These are phyloP conservation scores for Melastoma candidum DNA, from an alignment of 441 rosid genomes.

Conservation along the genomic window DNA sequence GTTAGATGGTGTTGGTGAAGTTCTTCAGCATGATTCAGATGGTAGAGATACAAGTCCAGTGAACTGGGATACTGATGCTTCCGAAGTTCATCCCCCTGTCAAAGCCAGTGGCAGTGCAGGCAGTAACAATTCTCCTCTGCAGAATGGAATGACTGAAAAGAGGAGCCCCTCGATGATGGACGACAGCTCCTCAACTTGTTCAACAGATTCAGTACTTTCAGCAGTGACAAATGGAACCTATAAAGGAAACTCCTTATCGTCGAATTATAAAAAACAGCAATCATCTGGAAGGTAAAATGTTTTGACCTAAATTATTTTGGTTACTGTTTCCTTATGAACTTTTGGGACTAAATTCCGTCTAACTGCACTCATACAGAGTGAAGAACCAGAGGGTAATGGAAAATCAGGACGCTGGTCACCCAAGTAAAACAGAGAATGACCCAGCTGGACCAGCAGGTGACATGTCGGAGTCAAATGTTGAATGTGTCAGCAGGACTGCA, in stretches of 20 bases:
- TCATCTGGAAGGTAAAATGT: conserved; percentile 55
- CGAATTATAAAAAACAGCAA: conserved; percentile 39
- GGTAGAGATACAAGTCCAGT: conserved; percentile 65
- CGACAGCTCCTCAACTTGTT: conserved; percentile 97
- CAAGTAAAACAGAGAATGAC: conserved; percentile 41
- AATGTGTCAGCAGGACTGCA: conserved; percentile 26
- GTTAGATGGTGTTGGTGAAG: conserved; percentile 52
- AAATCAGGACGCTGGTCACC: conserved; percentile 33
- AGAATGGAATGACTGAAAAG: conserved; percentile 53
- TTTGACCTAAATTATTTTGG: neutral
- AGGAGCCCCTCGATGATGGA: conserved; percentile 50
- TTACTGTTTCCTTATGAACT: neutral
- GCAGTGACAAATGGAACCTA: conserved; percentile 50
- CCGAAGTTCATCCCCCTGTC: conserved; percentile 56
- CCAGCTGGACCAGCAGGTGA: conserved; percentile 36
- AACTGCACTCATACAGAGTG: conserved; percentile 35
- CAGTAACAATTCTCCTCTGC: conserved; percentile 42
- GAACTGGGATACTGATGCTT: conserved; percentile 77
- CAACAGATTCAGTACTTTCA: conserved; percentile 84
- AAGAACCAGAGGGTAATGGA: conserved; percentile 40
- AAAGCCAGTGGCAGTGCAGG: conserved; percentile 54
- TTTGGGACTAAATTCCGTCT: conserved; percentile 10
- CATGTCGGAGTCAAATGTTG: conserved; percentile 28
- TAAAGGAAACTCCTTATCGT: conserved; percentile 36
- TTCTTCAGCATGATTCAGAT: conserved; percentile 60